Percentiles rank a stretch among this genome's conserved stretches.
Evolutionary conservation across 345 rosid genomes (phyloP).

Genomic region (Ricinus communis): DNA sequence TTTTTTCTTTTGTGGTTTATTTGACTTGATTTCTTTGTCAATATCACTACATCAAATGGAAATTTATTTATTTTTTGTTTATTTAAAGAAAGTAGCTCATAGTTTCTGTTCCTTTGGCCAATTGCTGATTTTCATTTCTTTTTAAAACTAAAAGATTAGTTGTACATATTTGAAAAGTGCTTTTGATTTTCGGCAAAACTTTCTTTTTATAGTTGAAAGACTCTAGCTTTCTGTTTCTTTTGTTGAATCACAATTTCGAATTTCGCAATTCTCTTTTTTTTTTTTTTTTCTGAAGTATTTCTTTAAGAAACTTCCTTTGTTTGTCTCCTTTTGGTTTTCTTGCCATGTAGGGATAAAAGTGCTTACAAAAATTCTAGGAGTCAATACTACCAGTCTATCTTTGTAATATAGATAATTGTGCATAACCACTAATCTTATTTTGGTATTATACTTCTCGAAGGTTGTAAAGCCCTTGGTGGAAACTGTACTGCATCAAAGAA

Average conservation of each 20-base stretch:
- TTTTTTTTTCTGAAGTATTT: not conserved
- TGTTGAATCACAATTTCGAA: not conserved
- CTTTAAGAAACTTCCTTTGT: slow-evolving; percentile 1
- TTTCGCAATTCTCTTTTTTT: not conserved
- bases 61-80: not conserved
- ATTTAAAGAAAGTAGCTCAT: not conserved
- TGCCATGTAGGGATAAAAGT: not conserved
- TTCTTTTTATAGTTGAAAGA: not conserved
- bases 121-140: not conserved
- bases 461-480: slow-evolving; percentile 14
- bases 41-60: not conserved
- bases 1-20: not conserved
- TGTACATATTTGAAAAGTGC: not conserved
- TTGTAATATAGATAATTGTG: not conserved
- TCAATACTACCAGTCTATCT: not conserved
- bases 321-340: not conserved
- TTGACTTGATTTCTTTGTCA: not conserved
- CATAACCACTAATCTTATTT: not conserved
- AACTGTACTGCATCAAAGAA: slow-evolving; percentile 17
- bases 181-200: not conserved
- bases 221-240: not conserved
- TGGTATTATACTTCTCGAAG: slow-evolving; percentile 11
- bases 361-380: not conserved
- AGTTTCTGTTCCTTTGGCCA: not conserved
- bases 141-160: not conserved